Percentiles rank a stretch among this genome's conserved stretches.
phyloP scores from a whole-genome alignment of 257 asterid species.

The Solanum chaucha region DNA sequence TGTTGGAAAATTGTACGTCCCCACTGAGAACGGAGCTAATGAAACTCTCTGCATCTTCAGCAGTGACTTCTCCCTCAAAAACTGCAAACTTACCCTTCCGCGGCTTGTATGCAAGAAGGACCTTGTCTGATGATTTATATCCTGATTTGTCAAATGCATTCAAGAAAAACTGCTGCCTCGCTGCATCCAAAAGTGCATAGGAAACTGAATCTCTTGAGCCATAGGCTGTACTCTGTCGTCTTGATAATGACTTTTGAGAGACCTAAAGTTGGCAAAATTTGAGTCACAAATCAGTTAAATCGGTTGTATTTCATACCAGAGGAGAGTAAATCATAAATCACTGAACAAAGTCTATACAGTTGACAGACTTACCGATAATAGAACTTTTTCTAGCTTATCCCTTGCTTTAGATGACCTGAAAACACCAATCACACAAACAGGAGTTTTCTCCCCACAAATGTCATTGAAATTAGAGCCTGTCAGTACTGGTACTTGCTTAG shows the following conservation, averaged over 20 bases:
- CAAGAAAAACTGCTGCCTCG: slow-evolving; percentile 59
- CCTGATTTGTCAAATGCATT: slow-evolving; percentile 59
- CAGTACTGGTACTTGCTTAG: slow-evolving; percentile 38
- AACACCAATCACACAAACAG: slow-evolving; percentile 81
- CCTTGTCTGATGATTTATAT: slow-evolving; percentile 41
- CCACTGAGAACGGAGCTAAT: slow-evolving; percentile 64
- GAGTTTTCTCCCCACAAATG: slow-evolving; percentile 55
- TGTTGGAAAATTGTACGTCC: slow-evolving; percentile 57
- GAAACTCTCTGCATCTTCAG: slow-evolving; percentile 59
- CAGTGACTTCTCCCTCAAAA: slow-evolving; percentile 34
- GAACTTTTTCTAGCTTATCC: slow-evolving; percentile 51
- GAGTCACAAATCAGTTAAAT: neutral
- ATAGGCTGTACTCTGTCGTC: slow-evolving; percentile 30
- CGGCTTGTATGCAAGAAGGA: slow-evolving; percentile 77
- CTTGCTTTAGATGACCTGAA: slow-evolving; percentile 54
- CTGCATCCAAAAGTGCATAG: slow-evolving; percentile 65
- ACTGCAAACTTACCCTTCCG: slow-evolving; percentile 63
- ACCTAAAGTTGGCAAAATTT: slow-evolving; percentile 26
- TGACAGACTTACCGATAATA: slow-evolving; percentile 47
- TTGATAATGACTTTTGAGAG: slow-evolving; percentile 64
- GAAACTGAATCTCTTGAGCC: slow-evolving; percentile 49
- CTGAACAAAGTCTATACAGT: neutral
- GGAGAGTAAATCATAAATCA: neutral
- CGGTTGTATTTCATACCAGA: neutral
- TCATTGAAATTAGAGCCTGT: slow-evolving; percentile 51